Evolutionary conservation across 2,329 filamentous ascomycete species (phyloP), one percentile per base, ranked within the genome.

Genomic region (Fusarium sp.): DNA sequence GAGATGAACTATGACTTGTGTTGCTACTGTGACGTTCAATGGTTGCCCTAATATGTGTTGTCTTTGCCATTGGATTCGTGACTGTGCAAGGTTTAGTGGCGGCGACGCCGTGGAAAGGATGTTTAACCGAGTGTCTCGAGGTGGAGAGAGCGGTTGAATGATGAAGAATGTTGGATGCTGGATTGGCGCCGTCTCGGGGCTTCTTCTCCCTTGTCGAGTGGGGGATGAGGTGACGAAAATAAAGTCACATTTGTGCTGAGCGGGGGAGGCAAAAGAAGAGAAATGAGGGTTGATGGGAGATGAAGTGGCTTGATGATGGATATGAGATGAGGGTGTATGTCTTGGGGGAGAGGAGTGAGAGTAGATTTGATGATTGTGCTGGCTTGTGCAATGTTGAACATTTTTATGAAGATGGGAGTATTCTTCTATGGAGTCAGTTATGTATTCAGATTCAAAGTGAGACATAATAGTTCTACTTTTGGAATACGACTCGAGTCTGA

Each of bases 201-300:
- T 63, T 65, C 65, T 58, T 51, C 61, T 69, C 68, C 68, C 68
- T 70, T 61, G 34, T 14, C 25, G 38, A 68, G 67, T 60, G 59
- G 51, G 51, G 49, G 49, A 57, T 64, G 51, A 51, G 54, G 51
- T 53, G 46, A 63, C 23, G 42, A 58, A 51, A 53, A 50, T 44
- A 36, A 69, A 51, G 67, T 54, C 49, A 23, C 65, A 69, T 69
- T 58, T 58, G 64, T 56, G 23, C 23, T 34, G 40, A 68, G 67
- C 53, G 56, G 56, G 46, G 56, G 42, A 70, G 67, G 63, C 51
- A 61, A 27, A 27, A 46, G 23, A 7, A 10, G 53, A 33, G 29
- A 18, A 46, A 50, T 53, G 33, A 57, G 53, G 44, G 54, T 49
- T 44, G 53, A 18, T 18, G n/a, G 67, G 67, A 70, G 51, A 67